phyloP scores from a whole-genome alignment of 805 yeast species.

The Naumovozyma castellii region DNA sequence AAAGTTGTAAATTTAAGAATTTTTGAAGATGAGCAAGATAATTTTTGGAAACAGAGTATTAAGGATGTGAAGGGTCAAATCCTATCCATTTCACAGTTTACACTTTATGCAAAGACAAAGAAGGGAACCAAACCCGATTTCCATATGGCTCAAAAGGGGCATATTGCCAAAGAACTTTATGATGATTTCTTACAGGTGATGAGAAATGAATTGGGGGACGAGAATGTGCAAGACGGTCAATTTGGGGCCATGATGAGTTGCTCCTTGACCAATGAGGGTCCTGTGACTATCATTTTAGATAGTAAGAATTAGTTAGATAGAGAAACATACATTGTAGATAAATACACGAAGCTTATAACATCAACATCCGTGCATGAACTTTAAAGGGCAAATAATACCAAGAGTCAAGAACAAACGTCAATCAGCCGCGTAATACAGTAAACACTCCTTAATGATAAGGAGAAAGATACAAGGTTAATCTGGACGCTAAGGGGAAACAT shows the following conservation, averaged over 20 bases:
- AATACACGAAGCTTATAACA: too few species aligned
- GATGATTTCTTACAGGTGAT: constrained; percentile 43
- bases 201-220: constrained; percentile 45
- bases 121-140: constrained; percentile 95
- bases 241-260: constrained; percentile 99
- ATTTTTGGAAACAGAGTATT: constrained; percentile 68
- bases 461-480: too few species aligned
- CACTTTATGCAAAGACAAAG: constrained; percentile 72
- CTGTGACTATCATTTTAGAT: constrained; percentile 79
- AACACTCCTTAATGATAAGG: too few species aligned
- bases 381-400: too few species aligned
- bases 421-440: too few species aligned
- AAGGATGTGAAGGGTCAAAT: constrained; percentile 63
- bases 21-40: constrained; percentile 64
- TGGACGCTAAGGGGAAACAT: not conserved
- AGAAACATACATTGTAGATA: not conserved
- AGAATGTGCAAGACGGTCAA: constrained; percentile 71
- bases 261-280: constrained; percentile 80
- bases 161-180: constrained; percentile 35
- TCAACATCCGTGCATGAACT: too few species aligned
- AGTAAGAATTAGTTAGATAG: constrained; percentile 36
- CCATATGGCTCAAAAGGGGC: constrained; percentile 83
- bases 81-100: constrained; percentile 85
- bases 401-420: too few species aligned
- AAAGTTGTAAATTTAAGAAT: constrained; percentile 58